Percentiles rank a stretch among this genome's conserved stretches.
Conservation (phyloP, 169 alveolate genomes). For the Cryptosporidium viatorum region DNA sequence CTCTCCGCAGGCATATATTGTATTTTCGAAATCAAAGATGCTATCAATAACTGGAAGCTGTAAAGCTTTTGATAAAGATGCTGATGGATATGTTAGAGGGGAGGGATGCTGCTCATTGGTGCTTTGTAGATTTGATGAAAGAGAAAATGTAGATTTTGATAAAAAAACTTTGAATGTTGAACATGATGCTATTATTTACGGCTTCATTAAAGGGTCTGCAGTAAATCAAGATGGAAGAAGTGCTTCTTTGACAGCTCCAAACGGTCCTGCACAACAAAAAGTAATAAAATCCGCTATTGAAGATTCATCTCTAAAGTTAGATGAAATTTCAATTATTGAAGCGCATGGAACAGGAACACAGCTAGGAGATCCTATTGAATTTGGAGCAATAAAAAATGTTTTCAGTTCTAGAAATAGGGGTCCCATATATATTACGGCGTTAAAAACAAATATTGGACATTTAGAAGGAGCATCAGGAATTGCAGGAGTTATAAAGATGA, state of each 20-base stretch:
- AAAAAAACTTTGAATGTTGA: neutral
- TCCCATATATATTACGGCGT: conserved; percentile 77
- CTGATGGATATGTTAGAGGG: conserved; percentile 74
- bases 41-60: conserved; percentile 65
- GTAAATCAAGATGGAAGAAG: conserved; percentile 75
- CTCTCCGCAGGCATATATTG: conserved; percentile 70
- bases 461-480: conserved; percentile 78
- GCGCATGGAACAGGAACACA: conserved; percentile 70
- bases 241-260: conserved; percentile 75
- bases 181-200: neutral
- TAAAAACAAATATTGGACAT: conserved; percentile 81
- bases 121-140: conserved; percentile 47
- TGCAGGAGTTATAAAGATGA: conserved; percentile 54
- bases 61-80: conserved; percentile 69
- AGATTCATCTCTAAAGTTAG: conserved; percentile 8
- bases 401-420: conserved; percentile 16
- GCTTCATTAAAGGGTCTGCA: conserved; percentile 45
- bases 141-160: conserved; percentile 14
- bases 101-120: conserved; percentile 70
- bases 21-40: conserved; percentile 67
- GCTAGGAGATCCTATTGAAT: conserved; percentile 72
- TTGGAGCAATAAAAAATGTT: conserved; percentile 63
- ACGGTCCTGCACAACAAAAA: conserved; percentile 69
- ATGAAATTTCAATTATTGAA: conserved; percentile 59
- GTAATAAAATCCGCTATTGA: conserved; percentile 43